Evolutionary conservation across 495 filamentous ascomycete species (phyloP).

Genomic region (Cercophora scortea): DNA sequence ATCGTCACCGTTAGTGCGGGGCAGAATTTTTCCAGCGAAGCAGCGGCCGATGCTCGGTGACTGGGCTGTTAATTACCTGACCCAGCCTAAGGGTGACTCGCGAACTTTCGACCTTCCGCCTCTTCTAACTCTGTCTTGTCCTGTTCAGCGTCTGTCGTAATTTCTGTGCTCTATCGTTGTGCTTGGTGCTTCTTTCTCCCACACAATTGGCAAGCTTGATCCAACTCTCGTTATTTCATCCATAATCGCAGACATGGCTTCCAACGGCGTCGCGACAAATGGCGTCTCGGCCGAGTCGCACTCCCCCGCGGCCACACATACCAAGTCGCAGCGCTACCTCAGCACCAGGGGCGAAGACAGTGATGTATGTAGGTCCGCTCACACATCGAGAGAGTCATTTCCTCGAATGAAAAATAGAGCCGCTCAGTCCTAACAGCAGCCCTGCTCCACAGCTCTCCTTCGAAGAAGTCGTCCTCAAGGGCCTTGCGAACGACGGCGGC

Average conservation of each 20-base stretch:
- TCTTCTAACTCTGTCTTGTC: neutral
- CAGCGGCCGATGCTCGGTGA: too few relatives aligned
- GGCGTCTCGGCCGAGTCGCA: constrained; percentile 9
- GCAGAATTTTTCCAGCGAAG: too few relatives aligned
- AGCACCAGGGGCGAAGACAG: constrained; percentile 75
- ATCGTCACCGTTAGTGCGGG: too few relatives aligned
- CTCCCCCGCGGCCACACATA: constrained; percentile 29
- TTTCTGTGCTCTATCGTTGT: neutral
- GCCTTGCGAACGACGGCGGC: constrained; percentile 79
- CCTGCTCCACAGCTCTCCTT: constrained; percentile 64
- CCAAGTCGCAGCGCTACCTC: constrained; percentile 68
- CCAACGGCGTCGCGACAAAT: constrained; percentile 17
- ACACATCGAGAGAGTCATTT: neutral
- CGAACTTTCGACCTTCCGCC: neutral
- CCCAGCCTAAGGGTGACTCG: neutral
- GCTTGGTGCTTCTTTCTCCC: neutral
- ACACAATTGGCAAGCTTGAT: neutral
- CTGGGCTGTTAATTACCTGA: too few relatives aligned
- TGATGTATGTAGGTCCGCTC: constrained; percentile 46
- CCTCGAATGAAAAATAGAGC: neutral
- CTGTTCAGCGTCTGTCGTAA: neutral
- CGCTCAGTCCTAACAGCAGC: neutral
- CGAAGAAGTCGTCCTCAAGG: constrained; percentile 84
- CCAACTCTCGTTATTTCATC: neutral
- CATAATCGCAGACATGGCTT: constrained; percentile 22